Base-by-base conservation (phyloP, 2,329 filamentous ascomycete genomes). In the Fusarium setosum region DNA sequence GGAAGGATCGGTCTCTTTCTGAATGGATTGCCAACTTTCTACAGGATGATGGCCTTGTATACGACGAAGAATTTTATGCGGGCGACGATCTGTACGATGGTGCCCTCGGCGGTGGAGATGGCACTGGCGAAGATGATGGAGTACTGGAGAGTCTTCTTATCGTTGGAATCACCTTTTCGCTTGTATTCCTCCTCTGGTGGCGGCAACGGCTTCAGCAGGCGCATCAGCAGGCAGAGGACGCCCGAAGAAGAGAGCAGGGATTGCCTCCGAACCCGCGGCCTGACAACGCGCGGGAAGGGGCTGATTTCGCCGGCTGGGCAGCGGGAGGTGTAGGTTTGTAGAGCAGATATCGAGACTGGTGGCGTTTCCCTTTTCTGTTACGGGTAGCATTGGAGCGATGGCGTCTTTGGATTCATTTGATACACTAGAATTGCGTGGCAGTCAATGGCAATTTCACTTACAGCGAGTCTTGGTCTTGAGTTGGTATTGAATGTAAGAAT, bases 11-110 rank as follows among this genome's bases (percentile, higher is more conserved):
- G 82, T 93, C 92, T 0, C 82, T 97, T 18, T 86, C 86, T 20
- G 94, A 98, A 76, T 98, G 94, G 94, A 84, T 97, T 52, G 86
- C 86, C 61, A 92, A 94, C 61, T 97, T 97, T 74, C 83, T 97
- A 26, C 88, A 92, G 61, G 86, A 91, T 50, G 88, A 92, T 58
- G 82, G 86, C 48, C 82, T 84, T 32, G 86, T 86, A 67, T 90
- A 92, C 69, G 91, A 93, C 57, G 86, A 90, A 23, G 85, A 86
- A 4, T 83, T 81, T 5, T 72, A 75, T 11, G 88, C 88, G 65
- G 61, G 61, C 4, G 84, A 87, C 13, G 84, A 86, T 26, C 75
- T 81, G 26, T 85, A 85, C 51, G 84, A 86, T 31, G 86, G 86
- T 48, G 81, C 81, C 42, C 86, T 88, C 75, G 84, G 83, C 6